These are phyloP conservation scores for Rhizopogon vinicolor DNA, from an alignment of 768 basidiomycete species.

Conservation along the genomic window DNA sequence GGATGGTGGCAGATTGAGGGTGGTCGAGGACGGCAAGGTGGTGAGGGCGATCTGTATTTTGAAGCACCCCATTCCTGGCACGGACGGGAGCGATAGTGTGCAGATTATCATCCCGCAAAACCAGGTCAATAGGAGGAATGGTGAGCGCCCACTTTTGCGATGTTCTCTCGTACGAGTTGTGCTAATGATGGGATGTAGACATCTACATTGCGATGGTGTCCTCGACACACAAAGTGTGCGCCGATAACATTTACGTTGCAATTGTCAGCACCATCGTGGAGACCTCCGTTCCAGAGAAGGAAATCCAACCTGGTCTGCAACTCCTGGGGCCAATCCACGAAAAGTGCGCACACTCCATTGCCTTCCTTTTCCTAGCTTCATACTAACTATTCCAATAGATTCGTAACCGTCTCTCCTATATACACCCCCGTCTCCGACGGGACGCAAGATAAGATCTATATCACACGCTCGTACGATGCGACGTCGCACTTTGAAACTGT, in stretches of 20 bases:
- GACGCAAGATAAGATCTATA: constrained; percentile 84
- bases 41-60: constrained; percentile 96
- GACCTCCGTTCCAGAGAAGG: constrained; percentile 85
- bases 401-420: constrained; percentile 82
- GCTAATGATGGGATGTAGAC: constrained; percentile 46
- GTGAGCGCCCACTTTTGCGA: constrained; percentile 38
- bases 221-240: constrained; percentile 94
- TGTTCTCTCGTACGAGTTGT: neutral
- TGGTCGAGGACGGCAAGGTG: constrained; percentile 91
- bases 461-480: constrained; percentile 97
- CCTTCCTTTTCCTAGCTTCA: neutral
- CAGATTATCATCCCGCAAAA: constrained; percentile 99
- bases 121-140: constrained; percentile 90
- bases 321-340: constrained; percentile 91
- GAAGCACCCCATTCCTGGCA: constrained; percentile 97
- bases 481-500: constrained; percentile 99
- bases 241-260: constrained; percentile 91
- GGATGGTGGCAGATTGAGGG: constrained; percentile 76
- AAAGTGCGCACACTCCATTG: constrained; percentile 55
- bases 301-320: constrained; percentile 88
- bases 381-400: constrained; percentile 44
- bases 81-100: constrained; percentile 90
- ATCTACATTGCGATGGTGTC: constrained; percentile 99
- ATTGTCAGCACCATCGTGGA: constrained; percentile 99
- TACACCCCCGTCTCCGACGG: constrained; percentile 88